phyloP scores from a whole-genome alignment of 1,139 yeast species.

The Candida sp. region DNA sequence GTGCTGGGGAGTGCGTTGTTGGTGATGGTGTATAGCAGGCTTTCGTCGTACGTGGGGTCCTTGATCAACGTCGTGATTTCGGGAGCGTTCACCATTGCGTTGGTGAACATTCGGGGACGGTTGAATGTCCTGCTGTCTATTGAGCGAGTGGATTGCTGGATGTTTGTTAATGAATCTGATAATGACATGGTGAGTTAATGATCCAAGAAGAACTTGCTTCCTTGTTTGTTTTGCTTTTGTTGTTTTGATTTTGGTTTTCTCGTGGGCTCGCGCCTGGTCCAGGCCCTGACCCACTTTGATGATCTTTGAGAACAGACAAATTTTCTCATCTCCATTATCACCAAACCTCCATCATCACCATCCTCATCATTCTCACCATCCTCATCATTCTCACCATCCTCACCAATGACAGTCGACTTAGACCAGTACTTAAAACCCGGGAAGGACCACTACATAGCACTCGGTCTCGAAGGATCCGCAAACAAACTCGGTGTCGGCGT shows the following conservation, averaged over 20 bases:
- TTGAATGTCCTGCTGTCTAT: constrained; percentile 43
- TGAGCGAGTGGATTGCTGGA: constrained; percentile 23
- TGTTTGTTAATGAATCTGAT: constrained; percentile 26
- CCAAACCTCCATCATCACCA: too few relatives aligned
- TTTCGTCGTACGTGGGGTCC: constrained; percentile 63
- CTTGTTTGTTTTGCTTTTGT: neutral
- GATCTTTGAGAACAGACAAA: neutral
- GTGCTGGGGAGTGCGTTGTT: constrained; percentile 9
- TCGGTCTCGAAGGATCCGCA: constrained; percentile 97
- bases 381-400: too few relatives aligned
- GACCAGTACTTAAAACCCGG: constrained; percentile 46
- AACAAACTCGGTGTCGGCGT: constrained; percentile 95
- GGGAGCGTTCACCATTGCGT: constrained; percentile 59
- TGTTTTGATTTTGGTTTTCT: neutral
- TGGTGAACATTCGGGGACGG: constrained; percentile 66
- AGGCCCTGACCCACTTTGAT: neutral
- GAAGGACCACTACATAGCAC: constrained; percentile 62
- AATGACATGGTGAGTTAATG: constrained; percentile 18
- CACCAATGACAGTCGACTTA: constrained; percentile 34
- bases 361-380: too few relatives aligned
- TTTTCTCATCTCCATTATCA: too few relatives aligned
- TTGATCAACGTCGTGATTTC: constrained; percentile 62
- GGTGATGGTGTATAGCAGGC: constrained; percentile 47
- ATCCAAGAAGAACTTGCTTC: neutral
- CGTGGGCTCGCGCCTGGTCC: neutral